Base-by-base conservation (phyloP, 108 stramenopile species). In the Discostella stelligeroides region DNA sequence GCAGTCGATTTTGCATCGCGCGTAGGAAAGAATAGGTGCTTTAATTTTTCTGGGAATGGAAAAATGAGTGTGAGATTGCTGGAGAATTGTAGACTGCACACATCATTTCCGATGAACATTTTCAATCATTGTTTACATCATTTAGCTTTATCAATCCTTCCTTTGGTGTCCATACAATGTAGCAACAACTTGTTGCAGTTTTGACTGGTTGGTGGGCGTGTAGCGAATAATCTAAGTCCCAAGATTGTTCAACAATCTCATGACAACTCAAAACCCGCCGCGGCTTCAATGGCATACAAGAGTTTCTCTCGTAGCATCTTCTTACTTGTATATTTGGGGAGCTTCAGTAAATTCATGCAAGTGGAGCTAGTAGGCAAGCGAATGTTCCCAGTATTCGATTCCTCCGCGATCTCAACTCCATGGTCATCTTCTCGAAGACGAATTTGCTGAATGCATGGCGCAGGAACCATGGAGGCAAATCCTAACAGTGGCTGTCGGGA, bases 321-420 rank as follows among this genome's bases (percentile, higher is more conserved):
- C 62, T 92, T 90, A 60, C 48, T 75, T 23, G 79, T 57, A 68
- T 99, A 99, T 58, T 95, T 92, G 10, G 99, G 99, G 2, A 99
- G 84, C 76, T 99, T 99, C 43, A 99, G 81, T 50, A 98, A 77
- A 70, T 99, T 98, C 94, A 98, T 97, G 66, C 99, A 99, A 10
- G 99, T 98, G 8, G 90, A 80, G 42, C 86, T 81, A 1, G 96
- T 95, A 10, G 98, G 98, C 0, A 98, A 84, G n/a, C 88, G 76
- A 23, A 80, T 76, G 27, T 85, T 84, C 13, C 73, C 76, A 30
- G 64, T 34, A 48, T 38, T 57, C 49, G 24, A 69, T 58, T 43
- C 59, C 63, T 86, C 84, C 20, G 58, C 81, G 9, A 75, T 54
- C 34, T 80, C 80, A n/a, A 80, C 69, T n/a, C 82, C 84, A 20